These are phyloP conservation scores for Leptographium procerum DNA, from an alignment of 2,329 filamentous ascomycete species.

Conservation along the genomic window DNA sequence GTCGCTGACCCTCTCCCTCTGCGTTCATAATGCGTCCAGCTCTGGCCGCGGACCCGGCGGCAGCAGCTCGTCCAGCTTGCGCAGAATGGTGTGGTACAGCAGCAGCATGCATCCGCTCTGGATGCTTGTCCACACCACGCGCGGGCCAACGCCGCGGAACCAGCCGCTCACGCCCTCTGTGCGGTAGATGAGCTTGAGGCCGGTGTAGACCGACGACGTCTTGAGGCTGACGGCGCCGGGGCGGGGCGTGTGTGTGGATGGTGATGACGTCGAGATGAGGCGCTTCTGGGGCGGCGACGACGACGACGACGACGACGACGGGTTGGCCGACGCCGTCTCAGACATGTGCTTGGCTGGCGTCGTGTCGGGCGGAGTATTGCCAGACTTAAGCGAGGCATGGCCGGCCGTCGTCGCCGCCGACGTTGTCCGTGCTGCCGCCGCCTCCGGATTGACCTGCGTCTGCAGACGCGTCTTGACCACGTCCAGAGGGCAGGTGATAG, in stretches of 20 bases:
- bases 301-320: no score
- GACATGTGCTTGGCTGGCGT: constrained; percentile 7
- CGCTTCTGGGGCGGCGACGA: constrained; percentile 48
- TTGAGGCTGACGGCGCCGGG: constrained; percentile 72
- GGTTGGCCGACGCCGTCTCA: constrained; percentile 13
- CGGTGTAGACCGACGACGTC: constrained; percentile 80
- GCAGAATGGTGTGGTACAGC: constrained; percentile 79
- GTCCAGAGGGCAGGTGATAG: constrained; percentile 90
- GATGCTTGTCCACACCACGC: constrained; percentile 92
- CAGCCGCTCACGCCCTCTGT: constrained; percentile 81
- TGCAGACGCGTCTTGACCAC: constrained; percentile 96
- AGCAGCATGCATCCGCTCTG: constrained; percentile 96
- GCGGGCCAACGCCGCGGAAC: constrained; percentile 89
- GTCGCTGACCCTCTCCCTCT: neutral
- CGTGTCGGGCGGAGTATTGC: constrained; percentile 5
- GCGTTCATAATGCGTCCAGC: neutral
- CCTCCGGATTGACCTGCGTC: constrained; percentile 58
- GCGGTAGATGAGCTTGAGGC: constrained; percentile 76
- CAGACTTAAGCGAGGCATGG: constrained; percentile 6
- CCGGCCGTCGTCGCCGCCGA: neutral
- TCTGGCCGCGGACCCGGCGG: constrained; percentile 17
- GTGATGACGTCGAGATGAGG: constrained; percentile 79
- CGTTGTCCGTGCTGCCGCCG: constrained; percentile 10
- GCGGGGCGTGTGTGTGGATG: constrained; percentile 68
- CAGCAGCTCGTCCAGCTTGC: constrained; percentile 52